Percentiles rank a stretch among this genome's conserved stretches.
Conservation (phyloP, 352 stramenopile species). For the Globisporangium nagaii region DNA sequence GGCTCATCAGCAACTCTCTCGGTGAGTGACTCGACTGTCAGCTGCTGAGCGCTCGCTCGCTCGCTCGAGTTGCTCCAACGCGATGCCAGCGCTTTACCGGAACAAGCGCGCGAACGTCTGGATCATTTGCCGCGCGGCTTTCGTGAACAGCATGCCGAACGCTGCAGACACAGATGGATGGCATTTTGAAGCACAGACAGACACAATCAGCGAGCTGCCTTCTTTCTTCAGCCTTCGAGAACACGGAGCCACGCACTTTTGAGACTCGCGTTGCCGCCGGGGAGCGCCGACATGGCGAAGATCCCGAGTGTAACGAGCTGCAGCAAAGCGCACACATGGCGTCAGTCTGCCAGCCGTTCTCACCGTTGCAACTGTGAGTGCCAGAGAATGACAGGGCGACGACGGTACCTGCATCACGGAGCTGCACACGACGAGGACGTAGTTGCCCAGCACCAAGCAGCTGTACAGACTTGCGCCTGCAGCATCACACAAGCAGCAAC, state of each 20-base stretch:
- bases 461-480: constrained; percentile 69
- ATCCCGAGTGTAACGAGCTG: constrained; percentile 53
- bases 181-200: too few species aligned
- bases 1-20: too few species aligned
- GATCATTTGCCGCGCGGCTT: constrained; percentile 60
- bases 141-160: constrained; percentile 58
- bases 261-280: constrained; percentile 51
- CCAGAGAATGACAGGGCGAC: too few species aligned
- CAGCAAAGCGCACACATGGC: neutral
- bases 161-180: constrained; percentile 27
- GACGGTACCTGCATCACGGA: constrained; percentile 48
- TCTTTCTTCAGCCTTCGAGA: neutral
- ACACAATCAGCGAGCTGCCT: neutral
- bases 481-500: too few species aligned
- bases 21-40: neutral
- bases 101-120: constrained; percentile 51
- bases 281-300: constrained; percentile 58
- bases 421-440: constrained; percentile 78
- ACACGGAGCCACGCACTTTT: constrained; percentile 31
- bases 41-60: neutral
- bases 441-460: constrained; percentile 78
- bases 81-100: constrained; percentile 24
- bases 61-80: too few species aligned
- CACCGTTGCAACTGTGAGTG: too few species aligned
- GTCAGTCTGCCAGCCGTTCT: neutral